phyloP scores from a whole-genome alignment of 148 eudicot species.

The Nyssa sinensis region DNA sequence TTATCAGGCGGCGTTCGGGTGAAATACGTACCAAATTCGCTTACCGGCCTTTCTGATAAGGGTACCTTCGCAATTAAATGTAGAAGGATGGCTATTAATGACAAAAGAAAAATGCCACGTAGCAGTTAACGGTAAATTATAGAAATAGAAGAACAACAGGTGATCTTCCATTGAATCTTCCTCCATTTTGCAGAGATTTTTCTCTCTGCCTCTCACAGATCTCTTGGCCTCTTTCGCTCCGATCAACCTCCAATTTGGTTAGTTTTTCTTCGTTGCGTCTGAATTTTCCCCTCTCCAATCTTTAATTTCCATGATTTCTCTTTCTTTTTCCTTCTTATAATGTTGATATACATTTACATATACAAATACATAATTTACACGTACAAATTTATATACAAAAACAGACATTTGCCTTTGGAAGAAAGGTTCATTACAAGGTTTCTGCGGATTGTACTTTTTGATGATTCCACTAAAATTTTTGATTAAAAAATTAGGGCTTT shows the following conservation, averaged over 20 bases:
- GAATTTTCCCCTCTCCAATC: neutral
- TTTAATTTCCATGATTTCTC: neutral
- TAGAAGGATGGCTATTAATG: neutral
- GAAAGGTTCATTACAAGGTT: slow-evolving; percentile 15
- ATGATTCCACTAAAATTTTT: slow-evolving; percentile 4
- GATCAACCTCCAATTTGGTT: slow-evolving; percentile 29
- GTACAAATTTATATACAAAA: slow-evolving; percentile 10
- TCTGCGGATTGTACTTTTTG: slow-evolving; percentile 17
- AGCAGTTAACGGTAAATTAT: slow-evolving; percentile 5
- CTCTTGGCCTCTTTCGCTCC: slow-evolving; percentile 7
- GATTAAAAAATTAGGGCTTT: slow-evolving; percentile 35
- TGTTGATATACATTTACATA: neutral
- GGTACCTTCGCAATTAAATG: no score
- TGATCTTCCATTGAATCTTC: slow-evolving; percentile 20
- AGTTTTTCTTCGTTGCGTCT: neutral
- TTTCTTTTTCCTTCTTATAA: neutral
- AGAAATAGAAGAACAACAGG: slow-evolving; percentile 9
- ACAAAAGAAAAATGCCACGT: neutral
- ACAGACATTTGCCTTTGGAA: slow-evolving; percentile 18
- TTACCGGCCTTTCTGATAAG: no score
- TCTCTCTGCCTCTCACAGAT: slow-evolving; percentile 19
- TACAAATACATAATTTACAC: neutral
- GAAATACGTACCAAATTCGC: no score
- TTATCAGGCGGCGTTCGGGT: no score
- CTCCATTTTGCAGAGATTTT: slow-evolving; percentile 1